Conservation (phyloP, 2,329 filamentous ascomycete genomes). For the Penicillium sp. region DNA sequence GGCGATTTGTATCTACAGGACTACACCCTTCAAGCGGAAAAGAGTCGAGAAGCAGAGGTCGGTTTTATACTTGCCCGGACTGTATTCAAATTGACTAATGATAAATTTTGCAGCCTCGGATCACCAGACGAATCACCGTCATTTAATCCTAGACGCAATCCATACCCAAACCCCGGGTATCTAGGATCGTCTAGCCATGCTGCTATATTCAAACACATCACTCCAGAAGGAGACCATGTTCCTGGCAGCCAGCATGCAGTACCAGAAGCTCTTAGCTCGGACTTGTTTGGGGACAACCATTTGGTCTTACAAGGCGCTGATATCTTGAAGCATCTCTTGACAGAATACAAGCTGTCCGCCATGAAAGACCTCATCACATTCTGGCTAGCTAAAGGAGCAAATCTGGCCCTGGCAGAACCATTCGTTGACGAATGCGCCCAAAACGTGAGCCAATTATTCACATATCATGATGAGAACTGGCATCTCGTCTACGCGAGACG, state of each 20-base stretch:
- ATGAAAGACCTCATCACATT: conserved; percentile 28
- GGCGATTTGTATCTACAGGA: conserved; percentile 29
- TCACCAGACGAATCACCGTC: conserved; percentile 22
- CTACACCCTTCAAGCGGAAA: conserved; percentile 27
- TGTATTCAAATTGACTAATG: background rate
- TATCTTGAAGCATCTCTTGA: conserved; percentile 24
- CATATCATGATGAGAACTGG: conserved; percentile 24
- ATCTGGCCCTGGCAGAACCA: conserved; percentile 27
- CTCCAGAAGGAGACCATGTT: conserved; percentile 18
- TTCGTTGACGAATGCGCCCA: conserved; percentile 25
- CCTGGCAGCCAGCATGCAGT: background rate
- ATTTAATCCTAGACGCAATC: conserved; percentile 23
- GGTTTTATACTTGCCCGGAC: conserved; percentile 1
- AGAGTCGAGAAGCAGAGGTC: conserved; percentile 23
- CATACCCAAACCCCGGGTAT: conserved; percentile 32
- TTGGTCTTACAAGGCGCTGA: conserved; percentile 28
- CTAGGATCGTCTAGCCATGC: conserved; percentile 31
- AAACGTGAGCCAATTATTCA: conserved; percentile 26
- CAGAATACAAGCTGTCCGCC: conserved; percentile 19
- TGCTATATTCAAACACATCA: conserved; percentile 31
- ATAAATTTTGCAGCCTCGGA: conserved; percentile 10
- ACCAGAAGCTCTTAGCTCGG: conserved; percentile 11
- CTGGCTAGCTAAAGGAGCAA: conserved; percentile 28
- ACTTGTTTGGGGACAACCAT: conserved; percentile 24
- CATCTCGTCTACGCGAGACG: conserved; percentile 26